phyloP scores from a whole-genome alignment of 2,329 filamentous ascomycete species.

The Sporothrix variecibatus region DNA sequence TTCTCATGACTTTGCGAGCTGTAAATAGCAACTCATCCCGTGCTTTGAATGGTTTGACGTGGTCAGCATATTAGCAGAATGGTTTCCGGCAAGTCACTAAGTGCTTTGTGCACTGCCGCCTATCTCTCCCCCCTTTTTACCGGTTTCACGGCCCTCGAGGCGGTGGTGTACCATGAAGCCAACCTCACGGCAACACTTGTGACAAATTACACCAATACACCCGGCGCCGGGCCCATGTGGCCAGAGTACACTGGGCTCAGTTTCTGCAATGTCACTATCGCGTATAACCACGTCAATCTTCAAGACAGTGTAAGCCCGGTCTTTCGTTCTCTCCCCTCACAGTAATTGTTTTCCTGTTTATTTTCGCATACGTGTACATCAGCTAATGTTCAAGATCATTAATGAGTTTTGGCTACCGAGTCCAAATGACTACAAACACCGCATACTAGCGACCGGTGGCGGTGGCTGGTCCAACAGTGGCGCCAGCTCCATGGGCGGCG shows the following conservation, averaged over 20 bases:
- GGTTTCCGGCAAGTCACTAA: not conserved
- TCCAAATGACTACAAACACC: slow-evolving; percentile 3
- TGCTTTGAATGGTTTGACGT: no score
- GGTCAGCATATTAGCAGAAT: no score
- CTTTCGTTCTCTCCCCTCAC: not conserved
- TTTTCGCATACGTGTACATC: no score
- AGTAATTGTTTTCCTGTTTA: no score
- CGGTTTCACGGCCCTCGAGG: slow-evolving; percentile 3
- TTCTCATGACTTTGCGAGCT: no score
- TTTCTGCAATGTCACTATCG: slow-evolving; percentile 5
- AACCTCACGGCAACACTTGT: slow-evolving; percentile 4
- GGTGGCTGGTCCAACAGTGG: slow-evolving; percentile 6
- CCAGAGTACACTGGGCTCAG: not conserved
- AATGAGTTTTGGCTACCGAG: slow-evolving; percentile 5
- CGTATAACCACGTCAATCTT: not conserved
- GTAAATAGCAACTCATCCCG: no score
- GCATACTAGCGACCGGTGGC: not conserved
- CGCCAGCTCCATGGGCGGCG: not conserved
- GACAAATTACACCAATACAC: slow-evolving; percentile 12
- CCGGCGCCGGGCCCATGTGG: not conserved
- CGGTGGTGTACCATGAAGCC: slow-evolving; percentile 7
- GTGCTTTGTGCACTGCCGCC: not conserved
- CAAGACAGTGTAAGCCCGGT: not conserved
- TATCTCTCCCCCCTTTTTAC: not conserved
- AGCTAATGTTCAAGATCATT: slow-evolving; percentile 1